phyloP scores from a whole-genome alignment of 345 rosid species.

The Dipteronia dyeriana region DNA sequence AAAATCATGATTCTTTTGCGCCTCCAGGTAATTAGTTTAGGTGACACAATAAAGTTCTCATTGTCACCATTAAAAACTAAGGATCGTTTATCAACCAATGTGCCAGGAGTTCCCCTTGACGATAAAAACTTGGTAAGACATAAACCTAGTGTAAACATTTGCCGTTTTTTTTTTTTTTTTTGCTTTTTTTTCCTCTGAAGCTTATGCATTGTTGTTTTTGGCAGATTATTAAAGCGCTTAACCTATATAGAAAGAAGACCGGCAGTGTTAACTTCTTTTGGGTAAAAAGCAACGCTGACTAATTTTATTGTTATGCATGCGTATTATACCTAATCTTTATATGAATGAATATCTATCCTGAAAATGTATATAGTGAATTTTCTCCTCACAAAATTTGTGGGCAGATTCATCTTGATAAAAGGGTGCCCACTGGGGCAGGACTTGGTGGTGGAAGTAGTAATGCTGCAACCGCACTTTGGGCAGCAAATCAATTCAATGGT shows the following conservation, averaged over 20 bases:
- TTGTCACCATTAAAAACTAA: slow-evolving; percentile 72
- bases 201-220: slow-evolving; percentile 17
- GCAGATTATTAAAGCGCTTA: slow-evolving; percentile 96
- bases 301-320: background rate
- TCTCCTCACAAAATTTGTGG: slow-evolving; percentile 19
- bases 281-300: slow-evolving; percentile 43
- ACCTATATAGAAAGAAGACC: slow-evolving; percentile 86
- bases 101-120: slow-evolving; percentile 83
- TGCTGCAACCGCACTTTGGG: slow-evolving; percentile 99
- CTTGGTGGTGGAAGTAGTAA: slow-evolving; percentile 98
- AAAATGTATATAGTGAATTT: background rate
- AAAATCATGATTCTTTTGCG: slow-evolving; percentile 9
- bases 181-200: background rate
- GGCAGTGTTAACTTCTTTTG: slow-evolving; percentile 76
- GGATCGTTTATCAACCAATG: slow-evolving; percentile 83
- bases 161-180: background rate
- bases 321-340: slow-evolving; percentile 1
- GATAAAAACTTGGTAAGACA: slow-evolving; percentile 65
- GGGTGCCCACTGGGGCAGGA: slow-evolving; percentile 92
- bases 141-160: background rate
- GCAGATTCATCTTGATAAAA: slow-evolving; percentile 90
- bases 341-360: background rate
- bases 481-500: slow-evolving; percentile 88
- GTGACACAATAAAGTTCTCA: slow-evolving; percentile 89
- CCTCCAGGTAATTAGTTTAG: slow-evolving; percentile 78